Percentiles rank a stretch among this genome's conserved stretches.
Evolutionary conservation across 176 grass and related monocot species (phyloP).

Genomic region (Lolium rigidum): DNA sequence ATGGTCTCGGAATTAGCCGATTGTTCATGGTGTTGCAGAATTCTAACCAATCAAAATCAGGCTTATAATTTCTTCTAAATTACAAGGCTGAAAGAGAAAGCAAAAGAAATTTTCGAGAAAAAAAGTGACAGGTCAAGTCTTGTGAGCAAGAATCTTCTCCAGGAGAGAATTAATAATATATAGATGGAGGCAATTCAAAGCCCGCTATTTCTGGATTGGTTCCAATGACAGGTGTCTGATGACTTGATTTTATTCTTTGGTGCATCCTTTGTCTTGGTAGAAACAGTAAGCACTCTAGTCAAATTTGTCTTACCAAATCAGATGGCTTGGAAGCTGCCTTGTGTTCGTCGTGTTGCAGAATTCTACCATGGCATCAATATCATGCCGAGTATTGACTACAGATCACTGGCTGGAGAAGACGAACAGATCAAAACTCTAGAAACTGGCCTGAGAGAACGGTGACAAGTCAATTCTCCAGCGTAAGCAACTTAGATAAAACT

Average conservation of each 20-base stretch:
- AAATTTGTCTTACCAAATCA: background rate
- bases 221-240: background rate
- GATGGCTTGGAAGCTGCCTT: background rate
- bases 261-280: background rate
- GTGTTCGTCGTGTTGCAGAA: background rate
- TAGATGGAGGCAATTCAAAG: background rate
- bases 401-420: background rate
- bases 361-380: background rate
- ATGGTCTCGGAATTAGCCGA: background rate
- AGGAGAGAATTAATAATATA: background rate
- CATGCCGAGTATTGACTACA: background rate
- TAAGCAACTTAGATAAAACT: background rate
- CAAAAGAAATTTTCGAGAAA: background rate
- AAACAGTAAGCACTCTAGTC: background rate
- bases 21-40: background rate
- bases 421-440: background rate
- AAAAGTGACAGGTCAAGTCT: background rate
- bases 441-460: background rate
- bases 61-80: background rate
- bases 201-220: background rate
- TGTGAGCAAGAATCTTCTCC: background rate
- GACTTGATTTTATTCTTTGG: background rate
- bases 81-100: background rate
- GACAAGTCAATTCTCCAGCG: background rate
- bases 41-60: background rate